Percentiles rank a stretch among this genome's conserved stretches.
Evolutionary conservation across 192 early-diverging fungal species (phyloP).

Genomic region (Allomyces macrogynus): DNA sequence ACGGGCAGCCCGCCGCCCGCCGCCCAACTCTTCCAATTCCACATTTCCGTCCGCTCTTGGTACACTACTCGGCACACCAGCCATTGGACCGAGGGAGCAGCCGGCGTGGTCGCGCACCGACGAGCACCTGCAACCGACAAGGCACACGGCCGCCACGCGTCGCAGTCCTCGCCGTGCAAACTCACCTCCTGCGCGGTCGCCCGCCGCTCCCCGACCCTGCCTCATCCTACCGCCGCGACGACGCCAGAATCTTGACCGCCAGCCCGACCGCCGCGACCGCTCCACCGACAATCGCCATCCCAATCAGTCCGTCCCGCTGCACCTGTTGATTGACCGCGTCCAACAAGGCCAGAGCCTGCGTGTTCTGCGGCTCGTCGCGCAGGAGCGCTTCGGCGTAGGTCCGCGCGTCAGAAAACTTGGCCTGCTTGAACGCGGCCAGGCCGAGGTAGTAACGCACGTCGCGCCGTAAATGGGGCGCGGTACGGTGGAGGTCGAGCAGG

Average conservation of each 20-base stretch:
- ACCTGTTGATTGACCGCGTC: slow-evolving; percentile 4
- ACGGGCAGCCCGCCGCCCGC: neutral
- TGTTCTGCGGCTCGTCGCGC: slow-evolving; percentile 2
- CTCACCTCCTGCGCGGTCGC: too few species aligned
- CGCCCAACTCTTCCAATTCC: neutral
- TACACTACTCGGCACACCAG: too few species aligned
- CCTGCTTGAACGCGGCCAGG: slow-evolving; percentile 5
- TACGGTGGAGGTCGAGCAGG: neutral
- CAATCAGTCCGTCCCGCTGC: slow-evolving; percentile 4
- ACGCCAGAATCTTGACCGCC: neutral
- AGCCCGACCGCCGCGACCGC: slow-evolving; percentile 3
- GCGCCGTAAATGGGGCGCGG: neutral
- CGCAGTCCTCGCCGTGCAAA: too few species aligned
- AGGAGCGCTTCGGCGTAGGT: slow-evolving; percentile 2
- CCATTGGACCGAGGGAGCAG: too few species aligned
- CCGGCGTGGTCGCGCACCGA: too few species aligned
- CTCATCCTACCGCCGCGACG: neutral
- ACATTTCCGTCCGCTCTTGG: neutral
- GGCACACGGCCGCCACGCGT: too few species aligned
- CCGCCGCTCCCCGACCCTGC: too few species aligned
- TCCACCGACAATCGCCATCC: slow-evolving; percentile 9
- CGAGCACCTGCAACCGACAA: too few species aligned
- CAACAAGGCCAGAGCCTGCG: neutral
- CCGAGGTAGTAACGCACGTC: slow-evolving; percentile 4
- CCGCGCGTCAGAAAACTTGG: slow-evolving; percentile 5